Evolutionary conservation across 2,329 filamentous ascomycete genomes (phyloP), one percentile per base, ranked within the genome.

Genomic region (Diaporthe batatas): DNA sequence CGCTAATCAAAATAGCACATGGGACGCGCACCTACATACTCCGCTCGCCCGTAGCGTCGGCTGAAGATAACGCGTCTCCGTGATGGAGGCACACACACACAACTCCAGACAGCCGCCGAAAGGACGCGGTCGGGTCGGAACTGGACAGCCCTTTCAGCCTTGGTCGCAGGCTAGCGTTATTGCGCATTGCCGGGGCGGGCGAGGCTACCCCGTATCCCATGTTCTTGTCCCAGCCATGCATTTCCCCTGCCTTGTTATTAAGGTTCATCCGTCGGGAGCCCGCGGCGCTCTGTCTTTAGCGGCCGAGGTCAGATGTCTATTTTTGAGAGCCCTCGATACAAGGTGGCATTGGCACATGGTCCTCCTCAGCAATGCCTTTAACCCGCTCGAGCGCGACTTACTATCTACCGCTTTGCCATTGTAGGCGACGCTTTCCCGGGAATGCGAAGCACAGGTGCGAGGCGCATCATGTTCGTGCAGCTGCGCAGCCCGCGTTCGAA

Each of bases 1-100:
- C 59, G 68, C 53, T 73, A 71, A 73, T 71, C 72, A 73, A 73
- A 73, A 54, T 34, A 36, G 32, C n/a, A 47, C 18, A 44, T 21
- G 23, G 21, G 16, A 62, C 55, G 29, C 49, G 47, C 58, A 70
- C 36, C 32, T 23, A 39, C 29, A 29, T 29, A 29, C 68, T 70
- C 68, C 53, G 54, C 68, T 29, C 36, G 55, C 25, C 55, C 55
- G 58, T 62, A 59, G 55, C 47, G 53, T 51, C 55, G 32, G 55
- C 54, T 49, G 55, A 32, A 51, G 44, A 70, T 29, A 47, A 70
- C 68, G 68, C 47, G 49, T 59, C 47, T 42, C 36, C 44, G 32
- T 21, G 68, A 39, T 49, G 54, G 44, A 59, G 55, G 44, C 55
- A 51, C 44, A 53, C 55, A 51, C 44, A 53, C 32, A 70, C 16